phyloP scores from a whole-genome alignment of 306 rosid species.

The Luffa aegyptiaca region DNA sequence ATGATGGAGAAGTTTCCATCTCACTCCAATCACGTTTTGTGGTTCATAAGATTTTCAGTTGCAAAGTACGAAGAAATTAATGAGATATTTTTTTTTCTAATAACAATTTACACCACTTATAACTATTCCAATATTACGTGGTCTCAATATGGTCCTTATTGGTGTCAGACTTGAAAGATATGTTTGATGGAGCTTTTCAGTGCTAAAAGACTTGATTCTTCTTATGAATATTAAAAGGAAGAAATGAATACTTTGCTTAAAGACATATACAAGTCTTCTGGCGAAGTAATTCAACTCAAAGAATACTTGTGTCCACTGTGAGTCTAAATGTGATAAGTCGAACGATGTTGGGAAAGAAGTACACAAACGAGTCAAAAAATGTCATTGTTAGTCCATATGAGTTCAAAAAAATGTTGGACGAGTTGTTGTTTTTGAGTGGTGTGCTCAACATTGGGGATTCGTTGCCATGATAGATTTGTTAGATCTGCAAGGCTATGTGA shows the following conservation, averaged over 20 bases:
- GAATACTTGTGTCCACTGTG: too few relatives aligned
- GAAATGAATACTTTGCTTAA: too few relatives aligned
- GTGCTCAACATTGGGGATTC: not conserved
- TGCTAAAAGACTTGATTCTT: too few relatives aligned
- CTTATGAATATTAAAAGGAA: too few relatives aligned
- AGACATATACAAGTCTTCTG: too few relatives aligned
- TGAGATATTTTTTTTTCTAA: not conserved
- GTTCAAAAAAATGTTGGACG: not conserved
- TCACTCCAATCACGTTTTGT: not conserved
- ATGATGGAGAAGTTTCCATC: too few relatives aligned
- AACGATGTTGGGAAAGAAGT: too few relatives aligned
- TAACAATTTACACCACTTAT: too few relatives aligned
- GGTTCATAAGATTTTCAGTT: not conserved
- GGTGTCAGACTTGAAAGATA: slow-evolving; percentile 29
- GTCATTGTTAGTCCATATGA: too few relatives aligned
- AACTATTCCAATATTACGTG: not conserved
- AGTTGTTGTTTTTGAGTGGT: not conserved
- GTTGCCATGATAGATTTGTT: not conserved
- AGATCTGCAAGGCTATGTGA: not conserved
- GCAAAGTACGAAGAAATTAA: not conserved
- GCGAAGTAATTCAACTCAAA: too few relatives aligned
- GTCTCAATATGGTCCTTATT: not conserved
- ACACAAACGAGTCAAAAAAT: too few relatives aligned
- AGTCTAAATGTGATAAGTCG: too few relatives aligned
- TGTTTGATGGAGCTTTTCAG: slow-evolving; percentile 14